These are phyloP conservation scores for Lasiodiplodia sp. DNA, from an alignment of 2,329 filamentous ascomycete genomes.

Conservation along the genomic window DNA sequence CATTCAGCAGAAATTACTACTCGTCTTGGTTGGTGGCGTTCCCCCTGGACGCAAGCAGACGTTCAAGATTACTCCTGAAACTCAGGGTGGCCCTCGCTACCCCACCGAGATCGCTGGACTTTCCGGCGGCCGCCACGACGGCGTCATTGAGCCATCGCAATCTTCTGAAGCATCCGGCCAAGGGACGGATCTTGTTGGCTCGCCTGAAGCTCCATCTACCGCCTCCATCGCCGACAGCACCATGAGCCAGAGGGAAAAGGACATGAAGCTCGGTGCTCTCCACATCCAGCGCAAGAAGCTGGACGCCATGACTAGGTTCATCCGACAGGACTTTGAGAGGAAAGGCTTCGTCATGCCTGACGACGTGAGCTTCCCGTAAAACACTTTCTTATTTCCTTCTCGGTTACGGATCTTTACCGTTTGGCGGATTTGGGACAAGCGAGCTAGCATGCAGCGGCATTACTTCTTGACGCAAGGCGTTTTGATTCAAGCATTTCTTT, in stretches of 20 bases:
- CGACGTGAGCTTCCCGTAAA: conserved; percentile 35
- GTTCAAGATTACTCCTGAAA: conserved; percentile 55
- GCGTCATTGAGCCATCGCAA: conserved; percentile 29
- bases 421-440: not conserved
- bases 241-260: conserved; percentile 46
- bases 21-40: conserved; percentile 57
- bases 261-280: conserved; percentile 50
- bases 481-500: conserved; percentile 26
- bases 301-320: conserved; percentile 54
- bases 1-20: conserved; percentile 54
- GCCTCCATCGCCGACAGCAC: conserved; percentile 44
- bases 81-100: conserved; percentile 49
- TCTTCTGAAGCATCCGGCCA: conserved; percentile 35
- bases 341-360: conserved; percentile 58
- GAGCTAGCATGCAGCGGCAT: conserved; percentile 11
- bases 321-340: conserved; percentile 52
- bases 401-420: not conserved
- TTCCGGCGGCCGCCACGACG: conserved; percentile 29
- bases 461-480: conserved; percentile 27
- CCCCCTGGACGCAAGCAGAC: conserved; percentile 48
- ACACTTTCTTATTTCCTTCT: not conserved
- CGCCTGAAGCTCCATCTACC: conserved; percentile 28
- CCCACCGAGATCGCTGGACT: conserved; percentile 35
- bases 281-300: conserved; percentile 58
- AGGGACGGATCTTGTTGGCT: conserved; percentile 18